Conservation (phyloP, 2,329 filamentous ascomycete species). For the Ophiostoma australiae region DNA sequence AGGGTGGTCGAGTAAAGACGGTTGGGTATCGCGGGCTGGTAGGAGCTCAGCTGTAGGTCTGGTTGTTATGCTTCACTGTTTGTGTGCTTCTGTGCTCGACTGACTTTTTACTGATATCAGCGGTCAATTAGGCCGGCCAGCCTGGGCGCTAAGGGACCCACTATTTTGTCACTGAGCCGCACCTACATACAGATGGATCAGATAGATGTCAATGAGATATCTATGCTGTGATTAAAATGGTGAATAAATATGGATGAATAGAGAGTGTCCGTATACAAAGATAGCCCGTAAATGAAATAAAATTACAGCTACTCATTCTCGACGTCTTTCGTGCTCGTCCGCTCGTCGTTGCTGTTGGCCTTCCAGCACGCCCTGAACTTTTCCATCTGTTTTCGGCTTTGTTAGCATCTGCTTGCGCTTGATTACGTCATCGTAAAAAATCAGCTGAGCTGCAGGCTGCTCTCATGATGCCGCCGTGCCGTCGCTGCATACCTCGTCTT, state of each 20-base stretch:
- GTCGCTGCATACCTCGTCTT: slow-evolving; percentile 61
- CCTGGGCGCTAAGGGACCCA: background rate
- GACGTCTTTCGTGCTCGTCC: slow-evolving; percentile 71
- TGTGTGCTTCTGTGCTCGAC: background rate
- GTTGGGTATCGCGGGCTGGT: background rate
- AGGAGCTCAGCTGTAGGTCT: background rate
- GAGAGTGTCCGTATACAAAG: background rate
- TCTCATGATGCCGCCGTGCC: background rate
- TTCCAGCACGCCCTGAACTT: slow-evolving; percentile 90
- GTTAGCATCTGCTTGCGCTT: background rate
- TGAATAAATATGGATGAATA: background rate
- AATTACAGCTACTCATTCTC: slow-evolving; percentile 23
- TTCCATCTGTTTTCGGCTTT: slow-evolving; percentile 64
- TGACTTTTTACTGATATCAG: slow-evolving; percentile 1
- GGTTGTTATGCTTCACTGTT: background rate
- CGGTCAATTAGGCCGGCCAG: background rate
- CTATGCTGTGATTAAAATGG: background rate
- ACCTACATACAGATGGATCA: background rate
- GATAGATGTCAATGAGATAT: background rate
- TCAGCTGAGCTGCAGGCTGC: background rate
- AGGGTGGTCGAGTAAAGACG: background rate
- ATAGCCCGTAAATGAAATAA: background rate
- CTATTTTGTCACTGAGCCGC: background rate
- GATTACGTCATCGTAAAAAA: background rate
- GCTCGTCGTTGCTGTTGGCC: slow-evolving; percentile 74